These are phyloP conservation scores for Luvunga scandens DNA, from an alignment of 345 rosid genomes.

Conservation along the genomic window DNA sequence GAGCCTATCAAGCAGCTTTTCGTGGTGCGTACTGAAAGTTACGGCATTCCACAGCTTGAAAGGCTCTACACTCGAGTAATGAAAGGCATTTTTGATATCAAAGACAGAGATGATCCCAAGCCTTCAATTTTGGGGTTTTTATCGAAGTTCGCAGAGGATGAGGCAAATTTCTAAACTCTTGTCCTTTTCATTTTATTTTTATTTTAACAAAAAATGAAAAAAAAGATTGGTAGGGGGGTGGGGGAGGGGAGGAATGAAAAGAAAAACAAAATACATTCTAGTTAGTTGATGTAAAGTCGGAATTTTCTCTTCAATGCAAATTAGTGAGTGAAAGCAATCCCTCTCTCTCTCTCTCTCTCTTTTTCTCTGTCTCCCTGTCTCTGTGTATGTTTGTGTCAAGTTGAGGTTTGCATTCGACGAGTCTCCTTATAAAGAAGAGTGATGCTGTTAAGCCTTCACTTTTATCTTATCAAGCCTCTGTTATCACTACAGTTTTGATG, in stretches of 20 bases:
- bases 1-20: conserved; percentile 46
- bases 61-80: conserved; percentile 71
- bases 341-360: not conserved
- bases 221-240: too few species aligned
- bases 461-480: not conserved
- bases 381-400: not conserved
- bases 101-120: conserved; percentile 50
- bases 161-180: conserved; percentile 62
- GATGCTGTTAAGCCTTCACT: too few species aligned
- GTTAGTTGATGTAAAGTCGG: conserved; percentile 59
- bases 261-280: conserved; percentile 15
- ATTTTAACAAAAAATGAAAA: not conserved
- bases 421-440: too few species aligned
- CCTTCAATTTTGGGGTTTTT: conserved; percentile 85
- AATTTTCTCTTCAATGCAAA: conserved; percentile 44
- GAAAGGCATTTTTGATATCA: conserved; percentile 65
- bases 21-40: conserved; percentile 53
- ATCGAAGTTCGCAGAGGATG: conserved; percentile 60
- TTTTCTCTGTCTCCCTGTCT: too few species aligned
- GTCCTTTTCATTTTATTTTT: conserved; percentile 10
- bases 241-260: not conserved
- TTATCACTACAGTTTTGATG: not conserved
- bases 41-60: conserved; percentile 82
- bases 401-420: not conserved
- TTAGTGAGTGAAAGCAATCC: conserved; percentile 26